phyloP scores from a whole-genome alignment of 208 protist species.

The Histomonas meleagridis region DNA sequence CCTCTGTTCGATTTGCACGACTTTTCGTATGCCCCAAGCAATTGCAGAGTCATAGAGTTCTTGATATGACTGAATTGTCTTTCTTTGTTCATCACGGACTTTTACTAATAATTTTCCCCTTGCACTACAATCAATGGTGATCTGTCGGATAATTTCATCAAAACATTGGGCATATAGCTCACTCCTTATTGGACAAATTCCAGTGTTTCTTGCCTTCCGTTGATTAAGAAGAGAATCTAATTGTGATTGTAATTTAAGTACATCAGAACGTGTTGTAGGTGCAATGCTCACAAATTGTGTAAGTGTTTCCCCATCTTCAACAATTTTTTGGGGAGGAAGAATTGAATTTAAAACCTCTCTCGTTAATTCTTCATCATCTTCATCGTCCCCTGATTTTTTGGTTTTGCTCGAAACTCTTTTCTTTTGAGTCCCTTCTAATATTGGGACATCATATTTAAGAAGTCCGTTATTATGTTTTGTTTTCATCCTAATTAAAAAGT shows the following conservation, averaged over 20 bases:
- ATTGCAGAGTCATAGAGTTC: conserved; percentile 63
- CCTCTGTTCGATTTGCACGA: conserved; percentile 82
- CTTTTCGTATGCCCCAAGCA: conserved; percentile 82
- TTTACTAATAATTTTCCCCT: conserved; percentile 82
- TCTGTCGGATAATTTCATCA: conserved; percentile 80
- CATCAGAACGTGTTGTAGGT: conserved; percentile 66
- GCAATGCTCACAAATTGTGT: conserved; percentile 61
- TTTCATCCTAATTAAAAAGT: no score
- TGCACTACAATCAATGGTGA: conserved; percentile 85
- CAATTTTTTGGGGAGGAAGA: conserved; percentile 50
- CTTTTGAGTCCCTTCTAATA: background rate
- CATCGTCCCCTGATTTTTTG: background rate
- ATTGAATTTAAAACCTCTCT: conserved; percentile 66
- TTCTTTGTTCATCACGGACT: conserved; percentile 79
- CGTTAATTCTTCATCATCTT: conserved; percentile 16
- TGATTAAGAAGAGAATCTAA: conserved; percentile 69
- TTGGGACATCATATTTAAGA: conserved; percentile 10
- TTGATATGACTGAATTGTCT: conserved; percentile 71
- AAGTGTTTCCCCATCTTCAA: conserved; percentile 52
- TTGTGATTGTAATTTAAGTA: conserved; percentile 69
- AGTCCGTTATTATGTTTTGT: no score
- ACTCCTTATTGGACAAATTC: conserved; percentile 85
- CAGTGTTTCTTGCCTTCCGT: conserved; percentile 74
- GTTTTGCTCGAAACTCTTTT: background rate
- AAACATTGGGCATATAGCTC: conserved; percentile 86